Conservation (phyloP, 2,329 filamentous ascomycete species). For the Xylariomycetidae sp. region DNA sequence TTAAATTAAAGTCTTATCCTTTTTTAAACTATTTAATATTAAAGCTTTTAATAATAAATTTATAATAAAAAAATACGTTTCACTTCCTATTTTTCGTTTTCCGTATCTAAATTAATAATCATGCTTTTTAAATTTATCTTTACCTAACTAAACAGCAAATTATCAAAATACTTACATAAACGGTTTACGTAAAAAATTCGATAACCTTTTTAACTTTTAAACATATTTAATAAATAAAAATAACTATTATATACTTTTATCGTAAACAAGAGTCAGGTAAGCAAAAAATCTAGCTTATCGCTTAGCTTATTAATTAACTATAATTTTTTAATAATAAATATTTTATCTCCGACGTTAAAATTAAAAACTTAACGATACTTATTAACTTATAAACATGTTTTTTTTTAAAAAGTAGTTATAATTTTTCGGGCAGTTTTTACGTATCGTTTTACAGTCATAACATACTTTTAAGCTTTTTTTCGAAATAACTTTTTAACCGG, state of each 20-base stretch:
- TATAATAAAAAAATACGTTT: not conserved
- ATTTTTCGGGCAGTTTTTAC: not conserved
- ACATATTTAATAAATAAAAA: slow-evolving; percentile 1
- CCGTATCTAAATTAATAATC: slow-evolving; percentile 1
- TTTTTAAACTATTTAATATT: slow-evolving; percentile 2
- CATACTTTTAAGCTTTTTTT: slow-evolving; percentile 1
- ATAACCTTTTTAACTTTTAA: not conserved
- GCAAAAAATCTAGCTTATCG: slow-evolving; percentile 1
- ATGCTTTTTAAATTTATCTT: slow-evolving; percentile 1
- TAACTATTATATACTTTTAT: not conserved
- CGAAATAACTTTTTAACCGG: not conserved
- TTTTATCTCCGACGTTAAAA: not conserved
- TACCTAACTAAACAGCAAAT: not conserved
- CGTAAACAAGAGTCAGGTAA: not conserved
- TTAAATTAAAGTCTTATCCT: not conserved
- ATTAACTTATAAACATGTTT: not conserved
- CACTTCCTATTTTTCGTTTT: slow-evolving; percentile 1
- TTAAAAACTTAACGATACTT: not conserved
- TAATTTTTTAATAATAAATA: slow-evolving; percentile 3
- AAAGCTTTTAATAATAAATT: slow-evolving; percentile 1
- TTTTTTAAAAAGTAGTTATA: not conserved
- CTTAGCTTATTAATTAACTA: slow-evolving; percentile 1
- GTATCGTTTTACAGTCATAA: not conserved
- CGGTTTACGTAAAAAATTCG: not conserved
- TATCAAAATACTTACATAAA: not conserved